Percentiles rank a stretch among this genome's conserved stretches.
These are phyloP conservation scores for Lipomyces orientalis DNA, from an alignment of 805 yeast species.

Conservation along the genomic window DNA sequence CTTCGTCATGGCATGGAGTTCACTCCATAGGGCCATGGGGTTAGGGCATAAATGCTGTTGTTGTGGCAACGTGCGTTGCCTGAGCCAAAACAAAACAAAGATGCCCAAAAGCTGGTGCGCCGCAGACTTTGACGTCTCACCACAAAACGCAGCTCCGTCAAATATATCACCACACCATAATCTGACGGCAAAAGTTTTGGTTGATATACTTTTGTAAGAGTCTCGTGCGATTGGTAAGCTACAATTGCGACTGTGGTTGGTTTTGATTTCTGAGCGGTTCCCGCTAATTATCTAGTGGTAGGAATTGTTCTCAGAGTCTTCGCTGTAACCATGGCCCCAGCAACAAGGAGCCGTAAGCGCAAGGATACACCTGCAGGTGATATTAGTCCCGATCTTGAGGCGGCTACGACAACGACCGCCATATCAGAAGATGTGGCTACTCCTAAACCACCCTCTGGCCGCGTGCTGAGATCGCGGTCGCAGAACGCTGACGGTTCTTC, in stretches of 20 bases:
- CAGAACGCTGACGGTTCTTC: background rate
- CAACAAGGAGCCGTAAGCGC: slow-evolving; percentile 13
- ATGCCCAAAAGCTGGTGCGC: background rate
- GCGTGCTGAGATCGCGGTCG: slow-evolving; percentile 4
- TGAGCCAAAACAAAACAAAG: background rate
- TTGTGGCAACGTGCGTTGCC: background rate
- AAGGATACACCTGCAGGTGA: background rate
- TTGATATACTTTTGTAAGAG: background rate
- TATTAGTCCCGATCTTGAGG: background rate
- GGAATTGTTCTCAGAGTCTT: background rate
- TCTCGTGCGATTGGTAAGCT: background rate
- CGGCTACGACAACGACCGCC: background rate
- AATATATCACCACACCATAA: background rate
- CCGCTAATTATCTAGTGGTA: too few relatives aligned
- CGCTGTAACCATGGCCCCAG: slow-evolving; percentile 10
- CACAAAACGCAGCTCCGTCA: background rate
- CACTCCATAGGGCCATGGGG: too few relatives aligned
- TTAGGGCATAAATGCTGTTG: background rate
- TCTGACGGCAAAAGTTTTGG: background rate
- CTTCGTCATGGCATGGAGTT: too few relatives aligned
- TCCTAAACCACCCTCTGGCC: background rate
- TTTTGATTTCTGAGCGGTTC: background rate
- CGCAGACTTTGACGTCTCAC: background rate
- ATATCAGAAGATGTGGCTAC: background rate
- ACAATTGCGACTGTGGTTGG: background rate